Evolutionary conservation across 495 filamentous ascomycete genomes (phyloP).

Genomic region (Clohesyomyces aquaticus): DNA sequence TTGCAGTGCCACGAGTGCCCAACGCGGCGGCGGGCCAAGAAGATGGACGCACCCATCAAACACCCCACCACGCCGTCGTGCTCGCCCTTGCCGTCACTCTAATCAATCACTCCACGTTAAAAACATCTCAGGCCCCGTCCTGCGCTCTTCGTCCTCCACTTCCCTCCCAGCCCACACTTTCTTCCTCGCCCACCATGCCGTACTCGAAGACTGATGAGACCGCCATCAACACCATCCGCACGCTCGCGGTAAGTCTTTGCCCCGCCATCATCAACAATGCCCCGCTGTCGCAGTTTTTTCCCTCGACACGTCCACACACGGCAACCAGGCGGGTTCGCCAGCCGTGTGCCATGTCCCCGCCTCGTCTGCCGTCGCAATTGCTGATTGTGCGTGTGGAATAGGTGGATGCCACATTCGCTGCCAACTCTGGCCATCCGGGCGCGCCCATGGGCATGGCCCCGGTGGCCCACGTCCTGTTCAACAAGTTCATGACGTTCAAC

Average conservation of each 20-base stretch:
- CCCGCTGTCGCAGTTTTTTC: slow-evolving; percentile 47
- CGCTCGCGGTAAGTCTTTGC: slow-evolving; percentile 82
- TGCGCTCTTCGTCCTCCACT: slow-evolving; percentile 15
- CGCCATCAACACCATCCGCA: slow-evolving; percentile 96
- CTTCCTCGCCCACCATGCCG: slow-evolving; percentile 69
- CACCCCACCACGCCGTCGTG: slow-evolving; percentile 9
- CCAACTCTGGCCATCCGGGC: slow-evolving; percentile 98
- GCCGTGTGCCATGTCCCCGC: not conserved
- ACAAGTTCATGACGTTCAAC: slow-evolving; percentile 99
- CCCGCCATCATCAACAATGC: slow-evolving; percentile 43
- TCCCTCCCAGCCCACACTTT: slow-evolving; percentile 17
- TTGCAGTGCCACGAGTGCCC: not conserved
- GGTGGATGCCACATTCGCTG: slow-evolving; percentile 95
- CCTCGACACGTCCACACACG: not conserved
- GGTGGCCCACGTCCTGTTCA: slow-evolving; percentile 95
- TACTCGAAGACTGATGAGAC: slow-evolving; percentile 83
- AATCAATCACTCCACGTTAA: not conserved
- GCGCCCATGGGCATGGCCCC: slow-evolving; percentile 99
- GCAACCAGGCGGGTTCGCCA: no score
- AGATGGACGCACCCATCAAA: not conserved
- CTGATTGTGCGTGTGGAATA: slow-evolving; percentile 51
- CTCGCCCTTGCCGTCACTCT: not conserved
- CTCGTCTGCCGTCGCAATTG: slow-evolving; percentile 38
- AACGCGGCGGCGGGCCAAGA: not conserved
- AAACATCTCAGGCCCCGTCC: not conserved